Base-by-base conservation (phyloP, 306 rosid genomes). In the Dicorynia guianensis region DNA sequence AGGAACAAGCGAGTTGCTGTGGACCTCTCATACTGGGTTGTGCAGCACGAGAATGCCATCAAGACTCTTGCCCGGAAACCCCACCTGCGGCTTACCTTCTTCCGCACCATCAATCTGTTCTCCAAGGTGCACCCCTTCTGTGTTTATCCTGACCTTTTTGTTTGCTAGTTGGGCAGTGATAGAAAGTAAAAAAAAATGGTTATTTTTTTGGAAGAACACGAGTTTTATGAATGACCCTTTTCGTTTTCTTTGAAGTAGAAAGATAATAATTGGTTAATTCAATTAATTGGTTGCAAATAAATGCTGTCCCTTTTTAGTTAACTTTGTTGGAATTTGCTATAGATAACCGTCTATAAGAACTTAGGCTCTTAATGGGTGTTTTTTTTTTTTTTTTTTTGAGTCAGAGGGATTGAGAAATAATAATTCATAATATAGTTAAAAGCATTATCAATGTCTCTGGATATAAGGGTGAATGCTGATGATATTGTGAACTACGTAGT, bases 1-100 rank as follows among this genome's bases (percentile, higher is more conserved):
- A 87, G 96, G 75, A 81, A 95, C 93, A 95, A 95, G 85, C 96
- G 98, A 50, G 96, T 95, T 44, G 98, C 97, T 49, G 87, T 95
- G 46, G 98, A 95, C 81, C 95, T 95, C 34, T 90, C 97, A 11
- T 86, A 85, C 76, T 95, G 97, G 98, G 89, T 95, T 62, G 92
- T 95, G 18, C 93, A 90, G 82, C 97, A 90, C 53, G 90, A 85
- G 79, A 89, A 84, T 74, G 97, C 97, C 4, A 68, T 95, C 52
- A 90, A 85, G 71, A 34, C 63, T 54, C 53, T 62, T 74, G 93
- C 84, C 11, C 83, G 84, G 4, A 90, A 86, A 17, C 97, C 97
- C 7, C 93, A 92, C 61, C 81, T 92, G 8, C 85, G 97, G 64
- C 90, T 95, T 71, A 87, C 85, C 10, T 95, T 92, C 88, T 90